Conservation (phyloP, 192 early-diverging fungal genomes). For the Backusella australiensis region DNA sequence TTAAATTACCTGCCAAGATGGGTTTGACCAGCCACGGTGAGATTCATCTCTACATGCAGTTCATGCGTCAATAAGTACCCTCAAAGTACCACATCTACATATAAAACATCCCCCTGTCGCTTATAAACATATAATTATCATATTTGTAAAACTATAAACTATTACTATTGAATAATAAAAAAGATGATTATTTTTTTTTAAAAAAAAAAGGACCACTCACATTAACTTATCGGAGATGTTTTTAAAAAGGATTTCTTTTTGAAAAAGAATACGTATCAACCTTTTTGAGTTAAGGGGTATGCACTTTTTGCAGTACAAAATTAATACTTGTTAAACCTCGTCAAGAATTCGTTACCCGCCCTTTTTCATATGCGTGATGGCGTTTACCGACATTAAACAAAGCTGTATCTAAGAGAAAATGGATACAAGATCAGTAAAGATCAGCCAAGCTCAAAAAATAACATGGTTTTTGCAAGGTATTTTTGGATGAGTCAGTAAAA, state of each 20-base stretch:
- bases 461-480: neutral
- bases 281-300: neutral
- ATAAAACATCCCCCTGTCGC: neutral
- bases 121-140: neutral
- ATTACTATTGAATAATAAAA: neutral
- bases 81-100: neutral
- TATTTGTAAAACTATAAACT: neutral
- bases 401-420: neutral
- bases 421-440: neutral
- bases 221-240: neutral
- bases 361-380: neutral
- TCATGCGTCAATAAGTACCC: constrained; percentile 2
- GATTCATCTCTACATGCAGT: constrained; percentile 39
- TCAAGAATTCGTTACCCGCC: neutral
- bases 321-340: neutral
- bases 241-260: neutral
- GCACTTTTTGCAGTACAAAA: neutral
- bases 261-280: neutral
- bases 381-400: neutral
- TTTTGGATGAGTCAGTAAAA: neutral
- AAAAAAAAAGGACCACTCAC: neutral
- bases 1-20: constrained; percentile 36
- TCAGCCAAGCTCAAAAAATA: neutral
- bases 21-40: constrained; percentile 32
- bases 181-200: neutral